Base-by-base conservation (phyloP, 495 filamentous ascomycete species). In the Pseudotulostoma volvatum region DNA sequence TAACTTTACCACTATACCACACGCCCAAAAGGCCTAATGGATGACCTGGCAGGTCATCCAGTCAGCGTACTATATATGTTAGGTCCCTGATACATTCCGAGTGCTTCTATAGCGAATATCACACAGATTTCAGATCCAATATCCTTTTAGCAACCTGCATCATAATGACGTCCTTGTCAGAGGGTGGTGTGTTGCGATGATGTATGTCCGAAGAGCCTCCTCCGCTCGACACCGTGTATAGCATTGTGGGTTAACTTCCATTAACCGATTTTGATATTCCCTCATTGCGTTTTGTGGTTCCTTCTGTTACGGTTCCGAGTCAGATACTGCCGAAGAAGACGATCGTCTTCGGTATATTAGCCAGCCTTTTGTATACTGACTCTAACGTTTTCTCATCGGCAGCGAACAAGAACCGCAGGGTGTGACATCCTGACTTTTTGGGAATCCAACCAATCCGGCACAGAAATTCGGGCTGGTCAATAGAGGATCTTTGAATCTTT, bases 381-480 rank as follows among this genome's bases (percentile, higher is more conserved):
- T 36, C 14, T 18, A 15, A 11, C 11, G 14, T 5, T 17, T 36
- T 16, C 16, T 16, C 4, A 36, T 36, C 19, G 34, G 34, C 4
- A 3, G 16, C 16, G 18, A 36, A 36, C 9, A 36, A 20, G 19
- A 7, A 36, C 19, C 9, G 34, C 19, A 36, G 14, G 2, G 34
- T 16, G 3, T 9, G 14, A 36, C 14, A 36, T 17, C 19, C 19
- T 36, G 34, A 2, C 3, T 16, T 11, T 36, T 18, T 9, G 14
- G 34, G 34, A n/a, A 36, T 18, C 19, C 8, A 18, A 16, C 34
- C 34, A 36, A 36, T 17, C 34, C 34, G 34, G 19, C 11, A 36
- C 3, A 36, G 11, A 16, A 36, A 9, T 18, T 36, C 34, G 4
- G 34, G 34, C 14, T 16, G 34, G 34, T 36, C 34, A 36, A 36